Evolutionary conservation across 768 basidiomycete species (phyloP), one percentile per base, ranked within the genome.

Genomic region (Suillus clintonianus): DNA sequence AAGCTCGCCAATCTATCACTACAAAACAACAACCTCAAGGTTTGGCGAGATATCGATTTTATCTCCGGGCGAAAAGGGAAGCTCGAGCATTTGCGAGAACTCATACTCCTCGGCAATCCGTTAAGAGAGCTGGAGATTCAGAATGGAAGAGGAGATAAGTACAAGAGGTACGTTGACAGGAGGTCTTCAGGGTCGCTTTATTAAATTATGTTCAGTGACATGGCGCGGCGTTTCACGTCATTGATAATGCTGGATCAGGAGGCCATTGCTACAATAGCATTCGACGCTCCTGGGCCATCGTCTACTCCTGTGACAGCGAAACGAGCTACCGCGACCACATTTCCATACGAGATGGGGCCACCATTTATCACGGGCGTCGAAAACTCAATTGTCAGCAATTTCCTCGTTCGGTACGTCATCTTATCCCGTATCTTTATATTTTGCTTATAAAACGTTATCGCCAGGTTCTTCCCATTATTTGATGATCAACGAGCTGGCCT

Each of bases 191-290:
- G 13, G 10, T n/a, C 32, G 53, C 15, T 47, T 54, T 64, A 59
- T 47, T 64, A 66, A 66, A 63, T 36, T 15, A 39, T 65, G 65
- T 61, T 36, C 71, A 95, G 95, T 67, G 92, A 95, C 66, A 83
- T 97, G 63, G 82, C 86, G 14, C 84, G 90, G 48, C 88, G 92
- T 50, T 95, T 98, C 72, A 83, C 91, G 1, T 85, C 91, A 36
- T 76, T 99, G 45, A 86, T 89, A 62, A 90, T 96, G 64, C 82
- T 98, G 62, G 97, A 99, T 73, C 86, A 88, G 66, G 89, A 91
- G 72, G 83, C 92, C 8, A 86, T 98, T 55, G 79, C 86, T 6
- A 82, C 80, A 4, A 94, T 97, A 62, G 85, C 86, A 2, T 96
- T 95, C 67, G 94, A 92, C 68, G 83, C 87, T 17, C 87, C 89